A percentile compares a stretch with the other conserved stretches of the same genome.
Evolutionary conservation across 306 rosid species (phyloP).

Genomic region (Benincasa hispida): DNA sequence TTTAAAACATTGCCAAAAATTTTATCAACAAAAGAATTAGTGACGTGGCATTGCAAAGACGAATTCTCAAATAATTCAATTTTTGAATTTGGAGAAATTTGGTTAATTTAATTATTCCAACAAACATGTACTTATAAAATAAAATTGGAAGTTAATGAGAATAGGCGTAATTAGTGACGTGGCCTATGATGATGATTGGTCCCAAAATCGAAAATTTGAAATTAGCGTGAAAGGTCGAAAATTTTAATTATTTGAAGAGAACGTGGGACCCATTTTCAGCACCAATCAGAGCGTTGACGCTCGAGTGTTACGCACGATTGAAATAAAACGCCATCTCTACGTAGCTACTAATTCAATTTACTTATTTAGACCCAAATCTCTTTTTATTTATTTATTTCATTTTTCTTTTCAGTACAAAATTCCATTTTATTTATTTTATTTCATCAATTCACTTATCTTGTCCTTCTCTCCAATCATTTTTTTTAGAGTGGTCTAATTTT

Average conservation of each 20-base stretch:
- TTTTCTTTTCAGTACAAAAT: too few relatives aligned
- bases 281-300: slow-evolving; percentile 1
- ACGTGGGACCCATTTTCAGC: not conserved
- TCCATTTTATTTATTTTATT: too few relatives aligned
- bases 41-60: too few relatives aligned
- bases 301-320: slow-evolving; percentile 1
- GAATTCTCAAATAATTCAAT: too few relatives aligned
- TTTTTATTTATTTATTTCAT: not conserved
- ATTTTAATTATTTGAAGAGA: not conserved
- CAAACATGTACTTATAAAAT: not conserved
- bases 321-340: not conserved
- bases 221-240: not conserved
- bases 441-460: not conserved
- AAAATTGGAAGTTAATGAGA: not conserved
- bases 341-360: not conserved
- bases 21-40: too few relatives aligned
- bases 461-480: not conserved
- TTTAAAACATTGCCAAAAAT: too few relatives aligned
- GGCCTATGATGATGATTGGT: not conserved
- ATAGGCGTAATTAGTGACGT: not conserved
- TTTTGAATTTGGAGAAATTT: too few relatives aligned
- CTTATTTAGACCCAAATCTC: not conserved
- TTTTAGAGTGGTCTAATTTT: not conserved
- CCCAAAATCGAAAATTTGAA: not conserved
- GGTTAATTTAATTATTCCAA: not conserved